Base-by-base conservation (phyloP, 495 filamentous ascomycete species). In the Penicillium angulare region DNA sequence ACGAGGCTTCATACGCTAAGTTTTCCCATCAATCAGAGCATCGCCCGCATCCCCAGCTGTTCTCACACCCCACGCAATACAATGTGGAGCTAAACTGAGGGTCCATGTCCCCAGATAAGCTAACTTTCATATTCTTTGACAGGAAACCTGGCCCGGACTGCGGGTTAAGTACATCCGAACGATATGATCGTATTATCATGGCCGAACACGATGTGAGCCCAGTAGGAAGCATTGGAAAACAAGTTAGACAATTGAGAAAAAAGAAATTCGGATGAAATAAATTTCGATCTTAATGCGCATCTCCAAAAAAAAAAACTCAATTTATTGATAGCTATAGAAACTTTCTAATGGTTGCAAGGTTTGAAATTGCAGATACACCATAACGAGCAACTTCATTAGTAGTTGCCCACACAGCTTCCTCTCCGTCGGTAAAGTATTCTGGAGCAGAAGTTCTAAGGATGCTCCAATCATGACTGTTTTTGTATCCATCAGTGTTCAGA, bases 311-410 rank as follows among this genome's bases (percentile, higher is more conserved):
- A n/a, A n/a, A n/a, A n/a, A n/a, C n/a, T n/a, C n/a, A n/a, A n/a
- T n/a, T n/a, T n/a, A n/a, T n/a, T n/a, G n/a, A n/a, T n/a, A n/a
- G n/a, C n/a, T n/a, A n/a, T 3, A 59, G 23, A 32, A 40, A 49
- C 16, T 35, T 41, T 5, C 56, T 22, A 15, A 59, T 55, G n/a
- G 10, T 59, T 18, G 57, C 60, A 9, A 64, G 49, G 21, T 64
- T 64, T 0, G 46, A 55, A 10, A 64, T 57, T 2, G 57, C 60
- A 18, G 60, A 60, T 3, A 64, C 43, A 0, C 60, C 57, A 45
- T 64, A 64, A 1, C 56, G 50, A 21, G 56, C 56, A 22, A 51
- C 52, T 39, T 60, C 56, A 32, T 64, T 64, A 0, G 60, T 64
- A 0, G 39, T 58, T 6, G 58, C 23, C 60, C 54, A 64, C 2